These are phyloP conservation scores for Vigna radiata DNA, from an alignment of 306 rosid genomes.

Conservation along the genomic window DNA sequence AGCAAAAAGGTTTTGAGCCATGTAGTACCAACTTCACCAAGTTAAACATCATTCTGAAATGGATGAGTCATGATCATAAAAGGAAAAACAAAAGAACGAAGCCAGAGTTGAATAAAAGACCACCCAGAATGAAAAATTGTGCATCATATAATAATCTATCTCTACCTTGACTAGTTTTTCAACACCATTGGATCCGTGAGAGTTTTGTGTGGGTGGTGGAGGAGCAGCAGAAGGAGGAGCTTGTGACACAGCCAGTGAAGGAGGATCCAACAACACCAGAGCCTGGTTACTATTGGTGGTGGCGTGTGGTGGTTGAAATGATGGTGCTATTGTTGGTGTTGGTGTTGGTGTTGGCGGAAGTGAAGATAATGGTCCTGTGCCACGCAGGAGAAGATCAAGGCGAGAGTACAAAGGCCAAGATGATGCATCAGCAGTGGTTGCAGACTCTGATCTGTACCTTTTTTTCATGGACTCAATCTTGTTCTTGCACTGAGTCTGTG, in stretches of 20 bases:
- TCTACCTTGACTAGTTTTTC: slow-evolving; percentile 76
- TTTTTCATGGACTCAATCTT: slow-evolving; percentile 99
- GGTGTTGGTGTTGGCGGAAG: not conserved
- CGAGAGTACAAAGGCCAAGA: slow-evolving; percentile 91
- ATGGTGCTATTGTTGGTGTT: not conserved
- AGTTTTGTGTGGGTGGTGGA: slow-evolving; percentile 64
- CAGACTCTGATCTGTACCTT: slow-evolving; percentile 79
- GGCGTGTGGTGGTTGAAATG: slow-evolving; percentile 25
- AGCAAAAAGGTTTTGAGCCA: not conserved
- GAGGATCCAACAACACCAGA: slow-evolving; percentile 61
- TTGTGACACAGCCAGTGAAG: slow-evolving; percentile 43
- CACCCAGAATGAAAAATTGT: slow-evolving; percentile 19
- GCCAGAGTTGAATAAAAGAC: not conserved
- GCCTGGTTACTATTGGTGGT: slow-evolving; percentile 42
- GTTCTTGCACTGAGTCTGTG: slow-evolving; percentile 98
- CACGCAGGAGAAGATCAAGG: slow-evolving; percentile 78
- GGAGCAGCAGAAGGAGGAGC: slow-evolving; percentile 40
- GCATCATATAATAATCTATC: not conserved
- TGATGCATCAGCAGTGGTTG: slow-evolving; percentile 62
- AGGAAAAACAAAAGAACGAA: not conserved
- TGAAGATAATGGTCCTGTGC: slow-evolving; percentile 60
- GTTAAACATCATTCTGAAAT: not conserved
- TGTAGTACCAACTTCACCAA: not conserved
- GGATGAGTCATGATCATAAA: not conserved
- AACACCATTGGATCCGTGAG: slow-evolving; percentile 80